Base-by-base conservation (phyloP, 2,329 filamentous ascomycete genomes). In the Botrytis pseudocinerea region DNA sequence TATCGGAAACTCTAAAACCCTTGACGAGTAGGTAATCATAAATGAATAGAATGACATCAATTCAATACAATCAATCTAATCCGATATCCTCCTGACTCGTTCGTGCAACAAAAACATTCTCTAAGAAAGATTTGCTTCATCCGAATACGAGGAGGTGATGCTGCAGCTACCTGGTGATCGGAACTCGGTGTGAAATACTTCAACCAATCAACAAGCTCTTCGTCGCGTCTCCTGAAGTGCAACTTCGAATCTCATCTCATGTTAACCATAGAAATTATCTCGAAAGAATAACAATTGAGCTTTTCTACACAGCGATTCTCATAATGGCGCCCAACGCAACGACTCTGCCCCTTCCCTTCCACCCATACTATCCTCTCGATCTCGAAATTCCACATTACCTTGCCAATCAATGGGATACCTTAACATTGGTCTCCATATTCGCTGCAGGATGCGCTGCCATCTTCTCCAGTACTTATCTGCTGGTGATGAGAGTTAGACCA, bases 321-420 rank as follows among this genome's bases (percentile, higher is more conserved):
- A 54, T 22, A 5, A 54, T 68, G 46, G 14, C 64, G n/a, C 38
- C 35, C 1, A 28, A 42, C 20, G 25, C 25, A 35, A 40, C 32
- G 5, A 1, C 38, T 40, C 22, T 40, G 1, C 6, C 59, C 40
- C 20, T 35, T 38, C 46, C 64, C 14, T 20, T 40, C 42, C 46
- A 68, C 35, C 46, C 64, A 20, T 68, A 68, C 9, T 68, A 54
- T 54, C 46, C 46, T n/a, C 8, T 54, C 16, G 46, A 54, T 54
- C 16, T 68, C 18, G 35, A 68, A 1, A 28, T 68, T 22, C 64
- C 46, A 8, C 64, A 65, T 16, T 68, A 68, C 38, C 35, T 68
- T 28, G 46, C 46, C 10, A 40, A 68, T 28, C 35, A 40, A 42
- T 54, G 46, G 64, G 46, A 54, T 57, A 40, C 35, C 4, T 22